Evolutionary conservation across 352 stramenopile species (phyloP), one percentile per base, ranked within the genome.

Genomic region (Phytophthora agathidicida): DNA sequence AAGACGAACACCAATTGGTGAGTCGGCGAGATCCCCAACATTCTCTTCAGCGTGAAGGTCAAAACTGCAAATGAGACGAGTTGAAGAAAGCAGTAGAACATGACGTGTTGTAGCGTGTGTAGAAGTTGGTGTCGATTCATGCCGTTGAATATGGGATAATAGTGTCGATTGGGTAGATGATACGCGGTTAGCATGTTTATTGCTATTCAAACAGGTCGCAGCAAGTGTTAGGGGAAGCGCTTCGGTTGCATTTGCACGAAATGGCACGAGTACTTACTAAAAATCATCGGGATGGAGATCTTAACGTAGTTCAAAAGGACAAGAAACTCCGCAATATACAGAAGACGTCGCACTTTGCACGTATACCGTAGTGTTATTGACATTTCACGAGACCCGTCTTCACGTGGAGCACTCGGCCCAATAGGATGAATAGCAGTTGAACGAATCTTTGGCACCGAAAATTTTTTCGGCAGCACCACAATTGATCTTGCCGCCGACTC

Each of bases 1-100:
- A 77, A 37, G 23, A 77, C 66, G 35, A 82, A 77, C 14, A 58
- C 66, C 5, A 82, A 46, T 14, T 74, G 65, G 1, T 42, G 22
- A 10, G 68, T 13, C 5, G 59, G 26, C 7, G 54, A 38, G 9
- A 64, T 0, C 3, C 36, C 37, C 36, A 64, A 24, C 7, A 39
- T 50, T 7, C 9, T 22, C 16, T 32, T 16, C 19, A 51, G 30
- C 9, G 24, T 22, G 2, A 8, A 24, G 13, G 27, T 27, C 4
- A 64, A 16, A 5, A 24, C 10, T 5, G 19, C 5, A 5, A 64
- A 16, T n/a, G 44, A 57, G 5, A 51, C 8, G 7, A 64, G 2
- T 37, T 64, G 33, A 0, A 56, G 5, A 2, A 31, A 22, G 16
- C 26, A 44, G 45, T 64, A 56, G n/a, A 56, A 16, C 44, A 51